Evolutionary conservation across 2,329 filamentous ascomycete genomes (phyloP), one percentile per base, ranked within the genome.

Genomic region (Teratosphaeria nubilosa): DNA sequence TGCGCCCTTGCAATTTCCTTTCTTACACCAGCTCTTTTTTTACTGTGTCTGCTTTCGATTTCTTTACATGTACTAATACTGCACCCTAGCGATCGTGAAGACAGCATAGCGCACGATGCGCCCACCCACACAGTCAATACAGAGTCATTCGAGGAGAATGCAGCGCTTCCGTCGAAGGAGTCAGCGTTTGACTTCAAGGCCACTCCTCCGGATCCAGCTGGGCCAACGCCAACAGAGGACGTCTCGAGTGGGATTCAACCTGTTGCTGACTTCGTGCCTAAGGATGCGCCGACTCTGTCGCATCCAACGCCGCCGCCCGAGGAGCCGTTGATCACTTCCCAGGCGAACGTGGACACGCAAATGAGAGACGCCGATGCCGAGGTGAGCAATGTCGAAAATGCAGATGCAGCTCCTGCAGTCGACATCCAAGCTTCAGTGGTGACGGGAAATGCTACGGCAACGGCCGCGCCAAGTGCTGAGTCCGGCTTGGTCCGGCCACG

Each of bases 401-500:
- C 10, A 20, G 50, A 24, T 48, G 9, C 41, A 22, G 41, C 20
- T 20, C 16, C n/a, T 34, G 25, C 48, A 11, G 20, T n/a, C 20
- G 27, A 27, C 9, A 10, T 24, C 53, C 37, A 56, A 51, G 14
- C 27, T 9, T 31, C 53, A 22, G 32, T 45, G 16, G 37, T 22
- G 14, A 45, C 14, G 24, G 22, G 22, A 16, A n/a, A 22, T 25
- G 30, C 53, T 45, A 14, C 30, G 53, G 13, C 14, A 27, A 14
- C 31, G 53, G 24, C 27, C 27, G 27, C 53, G 30, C 53, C 53
- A n/a, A 37, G 20, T 22, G 24, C 72, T 3, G 92, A 91, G 74
- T 69, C 87, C 13, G 66, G 64, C 51, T 56, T 66, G 30, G 80
- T 89, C 1, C 85, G 90, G 11, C 87, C 86, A 64, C 86, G 91